phyloP scores from a whole-genome alignment of 306 rosid genomes.

The Castanea sativa region DNA sequence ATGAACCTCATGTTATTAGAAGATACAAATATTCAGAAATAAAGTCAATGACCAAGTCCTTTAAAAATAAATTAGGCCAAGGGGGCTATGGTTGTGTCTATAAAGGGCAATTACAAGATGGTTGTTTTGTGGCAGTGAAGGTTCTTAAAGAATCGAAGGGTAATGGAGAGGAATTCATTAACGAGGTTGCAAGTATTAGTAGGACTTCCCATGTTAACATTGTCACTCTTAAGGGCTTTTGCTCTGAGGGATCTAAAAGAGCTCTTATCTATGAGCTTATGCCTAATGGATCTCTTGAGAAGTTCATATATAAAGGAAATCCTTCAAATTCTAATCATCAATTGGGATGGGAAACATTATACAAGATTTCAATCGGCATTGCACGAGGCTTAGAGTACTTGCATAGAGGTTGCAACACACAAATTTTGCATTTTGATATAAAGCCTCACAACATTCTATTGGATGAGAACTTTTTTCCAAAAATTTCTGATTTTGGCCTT shows the following conservation, averaged over 20 bases:
- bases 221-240: background rate
- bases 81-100: background rate
- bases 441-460: constrained; percentile 37
- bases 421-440: constrained; percentile 13
- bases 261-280: constrained; percentile 13
- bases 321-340: background rate
- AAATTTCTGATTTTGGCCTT: constrained; percentile 46
- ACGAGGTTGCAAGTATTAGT: constrained; percentile 21
- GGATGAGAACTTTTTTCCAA: constrained; percentile 23
- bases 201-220: background rate
- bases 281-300: background rate
- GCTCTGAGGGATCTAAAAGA: background rate
- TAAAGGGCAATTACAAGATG: constrained; percentile 36
- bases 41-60: background rate
- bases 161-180: constrained; percentile 34
- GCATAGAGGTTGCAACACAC: background rate
- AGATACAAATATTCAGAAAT: background rate
- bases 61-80: background rate
- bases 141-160: background rate
- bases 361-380: background rate
- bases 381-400: background rate
- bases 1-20: background rate
- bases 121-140: constrained; percentile 35
- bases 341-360: background rate
- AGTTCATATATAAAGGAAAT: background rate